Conservation (phyloP, 441 rosid genomes). For the Populus hybrid region DNA sequence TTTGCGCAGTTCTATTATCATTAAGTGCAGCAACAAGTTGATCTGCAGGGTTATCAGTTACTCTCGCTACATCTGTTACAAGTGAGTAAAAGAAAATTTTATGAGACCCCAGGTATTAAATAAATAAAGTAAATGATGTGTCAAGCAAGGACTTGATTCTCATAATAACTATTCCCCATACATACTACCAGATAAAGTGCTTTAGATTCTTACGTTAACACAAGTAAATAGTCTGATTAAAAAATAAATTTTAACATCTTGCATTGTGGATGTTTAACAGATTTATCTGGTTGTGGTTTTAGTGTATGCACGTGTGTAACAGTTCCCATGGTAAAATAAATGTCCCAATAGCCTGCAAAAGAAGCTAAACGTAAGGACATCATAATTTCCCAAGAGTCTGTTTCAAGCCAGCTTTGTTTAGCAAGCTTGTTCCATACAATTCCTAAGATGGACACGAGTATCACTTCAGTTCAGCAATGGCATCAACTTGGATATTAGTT, state of each 20-base stretch:
- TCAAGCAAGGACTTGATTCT: not conserved
- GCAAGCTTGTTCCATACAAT: not conserved
- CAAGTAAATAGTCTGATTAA: not conserved
- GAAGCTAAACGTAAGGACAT: not conserved
- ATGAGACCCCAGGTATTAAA: conserved; percentile 8
- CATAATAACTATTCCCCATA: not conserved
- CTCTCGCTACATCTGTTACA: conserved; percentile 34
- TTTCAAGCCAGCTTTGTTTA: not conserved
- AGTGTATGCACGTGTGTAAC: not conserved
- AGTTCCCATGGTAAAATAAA: not conserved
- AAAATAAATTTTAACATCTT: not conserved
- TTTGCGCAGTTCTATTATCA: conserved; percentile 50
- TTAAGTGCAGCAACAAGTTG: conserved; percentile 46
- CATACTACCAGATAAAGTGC: not conserved
- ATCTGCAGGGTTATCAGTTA: conserved; percentile 63
- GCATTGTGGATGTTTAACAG: not conserved
- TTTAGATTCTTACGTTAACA: not conserved
- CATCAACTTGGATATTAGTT: not conserved
- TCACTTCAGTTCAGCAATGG: not conserved
- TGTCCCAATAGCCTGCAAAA: not conserved
- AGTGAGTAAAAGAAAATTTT: not conserved
- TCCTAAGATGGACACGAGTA: no score
- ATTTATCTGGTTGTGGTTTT: not conserved
- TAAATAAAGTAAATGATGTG: not conserved
- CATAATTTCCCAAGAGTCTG: not conserved